Evolutionary conservation across 352 stramenopile genomes (phyloP).

Genomic region (Pythium coloratum): DNA sequence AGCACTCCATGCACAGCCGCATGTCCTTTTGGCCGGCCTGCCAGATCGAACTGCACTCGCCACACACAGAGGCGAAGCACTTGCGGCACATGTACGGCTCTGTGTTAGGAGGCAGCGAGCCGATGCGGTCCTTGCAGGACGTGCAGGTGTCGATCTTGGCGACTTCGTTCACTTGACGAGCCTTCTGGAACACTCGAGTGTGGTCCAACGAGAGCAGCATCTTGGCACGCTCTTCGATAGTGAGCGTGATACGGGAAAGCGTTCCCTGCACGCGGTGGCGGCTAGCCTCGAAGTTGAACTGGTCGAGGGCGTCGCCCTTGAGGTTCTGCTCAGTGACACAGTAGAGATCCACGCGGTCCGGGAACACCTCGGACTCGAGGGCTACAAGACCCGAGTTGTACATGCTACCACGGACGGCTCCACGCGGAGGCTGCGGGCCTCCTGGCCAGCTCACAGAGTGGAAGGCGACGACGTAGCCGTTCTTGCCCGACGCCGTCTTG

Average conservation of each 20-base stretch:
- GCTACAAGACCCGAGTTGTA: conserved; percentile 23
- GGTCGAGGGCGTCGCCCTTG: conserved; percentile 9
- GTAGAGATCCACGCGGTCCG: conserved; percentile 21
- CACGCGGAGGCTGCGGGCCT: conserved; percentile 1
- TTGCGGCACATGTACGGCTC: conserved; percentile 24
- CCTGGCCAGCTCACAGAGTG: conserved; percentile 21
- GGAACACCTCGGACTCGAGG: conserved; percentile 15
- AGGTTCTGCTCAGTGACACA: conserved; percentile 22
- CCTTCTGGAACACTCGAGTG: conserved; percentile 20
- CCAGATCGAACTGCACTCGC: conserved; percentile 25
- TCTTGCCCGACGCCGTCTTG: conserved; percentile 4
- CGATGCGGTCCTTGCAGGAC: conserved; percentile 13
- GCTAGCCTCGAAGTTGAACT: conserved; percentile 15
- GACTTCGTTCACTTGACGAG: neutral
- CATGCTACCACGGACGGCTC: conserved; percentile 14
- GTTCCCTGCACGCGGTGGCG: conserved; percentile 12
- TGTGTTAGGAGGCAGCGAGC: neutral
- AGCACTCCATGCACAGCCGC: conserved; percentile 29
- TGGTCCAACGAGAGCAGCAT: conserved; percentile 25
- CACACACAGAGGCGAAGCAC: conserved; percentile 22
- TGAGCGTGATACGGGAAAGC: conserved; percentile 15
- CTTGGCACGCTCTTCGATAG: conserved; percentile 26
- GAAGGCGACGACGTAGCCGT: conserved; percentile 16
- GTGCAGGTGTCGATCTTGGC: conserved; percentile 5
- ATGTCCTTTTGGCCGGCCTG: conserved; percentile 20